Base-by-base conservation (phyloP, 73 alveolate genomes). In the Diophrys appendiculata region DNA sequence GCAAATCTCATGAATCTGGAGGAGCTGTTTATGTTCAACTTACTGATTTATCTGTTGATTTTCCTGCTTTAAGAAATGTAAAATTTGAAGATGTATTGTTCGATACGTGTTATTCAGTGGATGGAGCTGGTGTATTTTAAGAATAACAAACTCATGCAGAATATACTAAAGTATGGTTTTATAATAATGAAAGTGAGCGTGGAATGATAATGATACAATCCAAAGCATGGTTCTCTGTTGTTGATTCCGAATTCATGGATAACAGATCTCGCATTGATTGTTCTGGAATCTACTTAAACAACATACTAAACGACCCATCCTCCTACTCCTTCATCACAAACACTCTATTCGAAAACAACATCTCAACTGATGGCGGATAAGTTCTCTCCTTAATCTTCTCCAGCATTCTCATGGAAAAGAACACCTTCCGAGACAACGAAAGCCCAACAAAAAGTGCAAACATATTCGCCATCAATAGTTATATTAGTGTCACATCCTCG, bases 381-480 rank as follows among this genome's bases (percentile, higher is more conserved):
- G 71, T 31, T 11, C 25, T 60, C 71, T 23, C 71, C 25, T 31
- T 60, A 13, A 60, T 60, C 28, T 60, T 60, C 71, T 23, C 71
- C 13, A 11, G 33, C 13, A 60, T 60, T 23, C 11, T 2, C 28
- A 23, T 60, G 33, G 25, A 3, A 23, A 31, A 60, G 11, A 23
- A 31, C 28, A 27, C 18, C 11, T 60, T 60, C 71, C 18, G 33
- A 11, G 71, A 60, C 28, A 60, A 60, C 25, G 71, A 23, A 2
- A 23, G 33, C 25, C 71, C 25, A 11, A 13, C 2, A 3, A 60
- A 60, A 23, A 23, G 33, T 2, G 33, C 71, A 3, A 60, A 60
- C 71, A 60, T 60, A 3, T 60, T 60, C 71, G 71, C 71, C 28
- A 60, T 60, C 71, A 23, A 60, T 60, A 23, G 33, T 3, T 3